These are phyloP conservation scores for Imleria badia DNA, from an alignment of 768 basidiomycete genomes.

Conservation along the genomic window DNA sequence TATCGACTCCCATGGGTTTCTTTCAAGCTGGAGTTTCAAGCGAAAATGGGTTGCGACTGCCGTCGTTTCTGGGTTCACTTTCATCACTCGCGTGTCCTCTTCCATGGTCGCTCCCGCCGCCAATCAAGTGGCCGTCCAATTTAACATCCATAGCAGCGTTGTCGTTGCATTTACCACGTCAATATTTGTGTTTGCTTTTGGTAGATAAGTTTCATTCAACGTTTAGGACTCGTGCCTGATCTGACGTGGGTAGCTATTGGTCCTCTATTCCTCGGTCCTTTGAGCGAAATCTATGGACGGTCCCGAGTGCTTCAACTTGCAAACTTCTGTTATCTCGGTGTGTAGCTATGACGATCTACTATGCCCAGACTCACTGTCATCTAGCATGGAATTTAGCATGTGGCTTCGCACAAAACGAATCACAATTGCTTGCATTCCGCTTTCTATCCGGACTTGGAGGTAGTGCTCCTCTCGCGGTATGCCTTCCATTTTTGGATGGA, in stretches of 20 bases:
- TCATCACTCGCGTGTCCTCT: slow-evolving; percentile 68
- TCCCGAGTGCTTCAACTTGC: slow-evolving; percentile 57
- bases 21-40: slow-evolving; percentile 51
- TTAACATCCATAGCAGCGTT: slow-evolving; percentile 51
- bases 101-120: slow-evolving; percentile 73
- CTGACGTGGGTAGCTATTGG: slow-evolving; percentile 20
- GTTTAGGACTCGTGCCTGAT: neutral
- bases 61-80: slow-evolving; percentile 67
- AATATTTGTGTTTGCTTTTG: slow-evolving; percentile 59
- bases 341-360: neutral
- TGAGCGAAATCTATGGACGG: slow-evolving; percentile 73
- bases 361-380: neutral
- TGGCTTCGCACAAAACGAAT: slow-evolving; percentile 58
- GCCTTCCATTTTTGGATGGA: neutral
- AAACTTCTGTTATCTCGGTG: slow-evolving; percentile 67
- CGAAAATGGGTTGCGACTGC: slow-evolving; percentile 65
- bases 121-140: slow-evolving; percentile 46
- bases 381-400: slow-evolving; percentile 62
- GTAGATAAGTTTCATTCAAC: slow-evolving; percentile 30
- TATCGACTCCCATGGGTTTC: neutral
- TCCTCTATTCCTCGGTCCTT: slow-evolving; percentile 50
- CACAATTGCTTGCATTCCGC: slow-evolving; percentile 64
- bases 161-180: slow-evolving; percentile 59
- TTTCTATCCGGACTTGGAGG: slow-evolving; percentile 72
- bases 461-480: slow-evolving; percentile 59